Evolutionary conservation across 345 rosid genomes (phyloP), one percentile per base, ranked within the genome.

Genomic region (Arabis alpina): DNA sequence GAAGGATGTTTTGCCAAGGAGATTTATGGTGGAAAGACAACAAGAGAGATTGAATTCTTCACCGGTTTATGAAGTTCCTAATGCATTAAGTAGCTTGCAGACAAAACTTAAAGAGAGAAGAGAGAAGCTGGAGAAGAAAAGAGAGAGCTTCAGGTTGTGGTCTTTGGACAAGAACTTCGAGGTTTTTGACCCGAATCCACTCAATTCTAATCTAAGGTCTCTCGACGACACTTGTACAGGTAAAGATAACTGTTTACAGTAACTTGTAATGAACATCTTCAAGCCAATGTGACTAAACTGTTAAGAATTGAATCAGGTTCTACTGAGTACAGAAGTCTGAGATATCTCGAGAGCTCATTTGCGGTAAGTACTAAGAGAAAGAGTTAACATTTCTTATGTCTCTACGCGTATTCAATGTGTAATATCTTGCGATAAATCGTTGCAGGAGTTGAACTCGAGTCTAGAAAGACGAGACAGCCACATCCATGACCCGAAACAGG

Each of bases 1-100:
- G 61, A 80, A 78, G 16, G 76, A 79, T 36, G 74, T 47, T 44
- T 54, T 79, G 55, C 57, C 61, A 15, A 74, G 76, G 47, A 82
- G 76, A 76, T 75, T 61, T 41, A 47, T 53, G 58, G 58, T 57
- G 7, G 78, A 76, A 64, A 59, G 74, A 52, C 70, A 76, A 45
- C 64, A 67, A 30, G 83, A 76, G 71, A 78, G 84, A 55, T 63
- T 71, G 16, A 34, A 49, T 40, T 74, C 79, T 24, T 54, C 81
- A 54, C 88, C 86, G 23, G 85, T 82, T 55, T 74, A 82, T 47
- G 84, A 83, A 61, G 77, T 73, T 55, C 84, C 80, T 54, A 57
- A 79, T 37, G 56, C 54, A 37, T 37, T 57, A 65, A 69, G 76
- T 75, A 61, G 50, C 56, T 76, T 49, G 77, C 66, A 71, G 66